Conservation (phyloP, 345 rosid genomes). For the Hevea brasiliensis region DNA sequence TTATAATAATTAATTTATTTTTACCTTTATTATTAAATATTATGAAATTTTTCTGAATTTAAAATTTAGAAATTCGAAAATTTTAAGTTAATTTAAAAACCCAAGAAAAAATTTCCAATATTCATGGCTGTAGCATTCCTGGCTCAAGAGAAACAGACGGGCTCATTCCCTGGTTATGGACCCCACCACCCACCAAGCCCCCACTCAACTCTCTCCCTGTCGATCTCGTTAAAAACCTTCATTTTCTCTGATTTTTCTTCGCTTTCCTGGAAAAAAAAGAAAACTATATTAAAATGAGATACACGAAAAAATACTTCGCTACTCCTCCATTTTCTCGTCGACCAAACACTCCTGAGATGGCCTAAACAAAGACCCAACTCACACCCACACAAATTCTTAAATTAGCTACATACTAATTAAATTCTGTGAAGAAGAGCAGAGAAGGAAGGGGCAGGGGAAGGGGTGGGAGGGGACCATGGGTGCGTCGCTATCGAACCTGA, state of each 20-base stretch:
- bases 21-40: too few species aligned
- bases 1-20: too few species aligned
- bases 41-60: too few species aligned
- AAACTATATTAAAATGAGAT: not conserved
- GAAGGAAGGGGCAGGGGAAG: not conserved
- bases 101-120: too few species aligned
- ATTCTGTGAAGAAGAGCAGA: not conserved
- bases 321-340: not conserved
- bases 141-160: not conserved
- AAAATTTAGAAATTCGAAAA: too few species aligned
- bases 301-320: not conserved
- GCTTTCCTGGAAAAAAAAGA: not conserved
- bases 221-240: not conserved
- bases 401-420: not conserved
- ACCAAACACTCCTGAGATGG: not conserved
- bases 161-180: not conserved
- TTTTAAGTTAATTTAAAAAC: too few species aligned
- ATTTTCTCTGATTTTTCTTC: not conserved
- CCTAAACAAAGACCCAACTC: not conserved
- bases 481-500: slow-evolving; percentile 71
- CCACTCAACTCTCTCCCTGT: too few species aligned
- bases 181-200: too few species aligned
- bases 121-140: not conserved
- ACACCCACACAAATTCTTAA: not conserved
- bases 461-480: slow-evolving; percentile 47